Conservation (phyloP, 768 basidiomycete species). For the Xerocomellus dryophilus region DNA sequence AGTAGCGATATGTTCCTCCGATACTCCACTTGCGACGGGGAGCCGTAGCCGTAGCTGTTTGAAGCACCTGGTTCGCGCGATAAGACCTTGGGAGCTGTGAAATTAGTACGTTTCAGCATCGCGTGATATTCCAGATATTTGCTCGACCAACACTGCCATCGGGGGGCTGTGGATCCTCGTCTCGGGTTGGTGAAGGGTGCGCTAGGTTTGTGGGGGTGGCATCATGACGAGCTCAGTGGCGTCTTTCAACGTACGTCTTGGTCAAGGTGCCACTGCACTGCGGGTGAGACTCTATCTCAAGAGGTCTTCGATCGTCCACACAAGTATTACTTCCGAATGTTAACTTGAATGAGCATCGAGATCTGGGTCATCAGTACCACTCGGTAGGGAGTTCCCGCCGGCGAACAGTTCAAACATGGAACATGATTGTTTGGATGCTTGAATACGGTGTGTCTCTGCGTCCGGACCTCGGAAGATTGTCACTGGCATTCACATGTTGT, state of each 20-base stretch:
- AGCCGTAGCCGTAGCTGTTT: not conserved
- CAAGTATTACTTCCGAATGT: not conserved
- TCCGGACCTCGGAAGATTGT: too few species aligned
- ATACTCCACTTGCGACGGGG: not conserved
- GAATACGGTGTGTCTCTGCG: not conserved
- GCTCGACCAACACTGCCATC: not conserved
- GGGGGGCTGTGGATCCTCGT: too few species aligned
- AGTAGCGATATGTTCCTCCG: not conserved
- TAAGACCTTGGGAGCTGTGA: not conserved
- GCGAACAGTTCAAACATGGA: not conserved
- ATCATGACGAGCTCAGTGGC: not conserved
- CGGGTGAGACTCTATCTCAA: constrained; percentile 5
- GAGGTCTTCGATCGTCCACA: constrained; percentile 2
- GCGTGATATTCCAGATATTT: not conserved
- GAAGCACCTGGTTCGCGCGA: constrained; percentile 2
- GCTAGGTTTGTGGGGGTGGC: too few species aligned
- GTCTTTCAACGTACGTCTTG: not conserved
- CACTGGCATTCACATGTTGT: too few species aligned
- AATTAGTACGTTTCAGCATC: not conserved
- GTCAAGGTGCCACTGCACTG: not conserved
- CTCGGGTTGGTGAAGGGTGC: too few species aligned
- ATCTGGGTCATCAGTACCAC: not conserved
- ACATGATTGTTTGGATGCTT: not conserved
- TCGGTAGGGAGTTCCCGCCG: not conserved
- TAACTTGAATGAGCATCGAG: not conserved